Conservation (phyloP, 495 filamentous ascomycete species). For the Talaromyces adpressus region DNA sequence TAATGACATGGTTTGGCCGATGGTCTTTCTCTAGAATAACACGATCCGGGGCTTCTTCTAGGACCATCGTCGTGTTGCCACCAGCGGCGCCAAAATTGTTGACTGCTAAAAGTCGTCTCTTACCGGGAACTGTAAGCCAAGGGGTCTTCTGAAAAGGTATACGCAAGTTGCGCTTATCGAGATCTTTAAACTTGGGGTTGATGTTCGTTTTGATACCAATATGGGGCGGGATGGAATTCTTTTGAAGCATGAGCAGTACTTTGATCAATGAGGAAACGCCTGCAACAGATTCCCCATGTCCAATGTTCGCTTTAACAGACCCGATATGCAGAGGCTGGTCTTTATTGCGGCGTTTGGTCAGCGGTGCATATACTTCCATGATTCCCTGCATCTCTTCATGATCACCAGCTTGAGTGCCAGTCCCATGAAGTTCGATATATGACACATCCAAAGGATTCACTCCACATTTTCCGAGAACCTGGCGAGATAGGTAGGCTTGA, state of each 20-base stretch:
- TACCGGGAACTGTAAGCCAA: constrained; percentile 16
- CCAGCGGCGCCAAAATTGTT: constrained; percentile 29
- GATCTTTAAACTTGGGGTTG: constrained; percentile 21
- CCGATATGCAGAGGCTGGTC: constrained; percentile 19
- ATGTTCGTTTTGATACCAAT: constrained; percentile 37
- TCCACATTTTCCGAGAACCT: constrained; percentile 34
- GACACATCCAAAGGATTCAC: constrained; percentile 41
- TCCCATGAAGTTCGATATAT: constrained; percentile 47
- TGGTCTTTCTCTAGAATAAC: constrained; percentile 16
- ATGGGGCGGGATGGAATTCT: constrained; percentile 29
- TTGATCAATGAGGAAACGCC: constrained; percentile 28
- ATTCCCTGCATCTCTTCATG: constrained; percentile 24
- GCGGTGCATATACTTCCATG: constrained; percentile 18
- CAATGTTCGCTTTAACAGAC: constrained; percentile 32
- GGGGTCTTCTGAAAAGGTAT: constrained; percentile 22
- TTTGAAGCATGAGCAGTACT: constrained; percentile 24
- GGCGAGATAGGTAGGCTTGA: constrained; percentile 36
- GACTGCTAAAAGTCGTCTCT: constrained; percentile 15
- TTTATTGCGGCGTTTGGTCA: constrained; percentile 5
- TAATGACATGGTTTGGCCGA: constrained; percentile 19
- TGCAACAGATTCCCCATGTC: constrained; percentile 32
- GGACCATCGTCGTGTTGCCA: constrained; percentile 26
- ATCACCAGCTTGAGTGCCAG: constrained; percentile 39
- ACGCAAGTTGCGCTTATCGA: constrained; percentile 21
- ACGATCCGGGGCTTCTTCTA: constrained; percentile 27